A percentile compares a stretch with the other conserved stretches of the same genome.
These are phyloP conservation scores for Fagus crenata DNA, from an alignment of 306 rosid species.

Conservation along the genomic window DNA sequence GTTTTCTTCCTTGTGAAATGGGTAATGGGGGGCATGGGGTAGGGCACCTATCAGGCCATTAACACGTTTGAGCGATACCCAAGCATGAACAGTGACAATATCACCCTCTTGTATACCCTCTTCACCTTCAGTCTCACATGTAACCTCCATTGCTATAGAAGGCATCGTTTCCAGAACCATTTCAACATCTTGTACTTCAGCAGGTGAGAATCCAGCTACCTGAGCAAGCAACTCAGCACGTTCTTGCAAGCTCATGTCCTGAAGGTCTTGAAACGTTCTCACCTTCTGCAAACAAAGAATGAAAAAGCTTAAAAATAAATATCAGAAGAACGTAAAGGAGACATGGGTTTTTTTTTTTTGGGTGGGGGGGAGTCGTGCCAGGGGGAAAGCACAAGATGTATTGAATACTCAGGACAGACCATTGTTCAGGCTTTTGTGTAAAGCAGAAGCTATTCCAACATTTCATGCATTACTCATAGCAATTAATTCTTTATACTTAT, in stretches of 20 bases:
- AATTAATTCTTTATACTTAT: conserved; percentile 18
- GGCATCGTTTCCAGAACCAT: conserved; percentile 82
- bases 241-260: conserved; percentile 69
- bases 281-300: conserved; percentile 61
- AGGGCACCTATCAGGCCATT: conserved; percentile 84
- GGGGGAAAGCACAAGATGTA: background rate
- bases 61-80: conserved; percentile 70
- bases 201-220: conserved; percentile 68
- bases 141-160: conserved; percentile 60
- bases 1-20: conserved; percentile 88
- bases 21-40: conserved; percentile 89
- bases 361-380: background rate
- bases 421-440: background rate
- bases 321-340: conserved; percentile 3
- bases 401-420: background rate
- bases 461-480: conserved; percentile 9
- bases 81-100: conserved; percentile 77
- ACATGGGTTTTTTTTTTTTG: background rate
- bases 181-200: conserved; percentile 83
- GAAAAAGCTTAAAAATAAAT: conserved; percentile 20
- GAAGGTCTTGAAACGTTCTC: conserved; percentile 88
- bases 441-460: conserved; percentile 7
- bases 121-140: conserved; percentile 96
- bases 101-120: conserved; percentile 96
- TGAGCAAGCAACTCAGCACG: conserved; percentile 82